Evolutionary conservation across 805 yeast genomes (phyloP).

Genomic region (Spathaspora sp.): DNA sequence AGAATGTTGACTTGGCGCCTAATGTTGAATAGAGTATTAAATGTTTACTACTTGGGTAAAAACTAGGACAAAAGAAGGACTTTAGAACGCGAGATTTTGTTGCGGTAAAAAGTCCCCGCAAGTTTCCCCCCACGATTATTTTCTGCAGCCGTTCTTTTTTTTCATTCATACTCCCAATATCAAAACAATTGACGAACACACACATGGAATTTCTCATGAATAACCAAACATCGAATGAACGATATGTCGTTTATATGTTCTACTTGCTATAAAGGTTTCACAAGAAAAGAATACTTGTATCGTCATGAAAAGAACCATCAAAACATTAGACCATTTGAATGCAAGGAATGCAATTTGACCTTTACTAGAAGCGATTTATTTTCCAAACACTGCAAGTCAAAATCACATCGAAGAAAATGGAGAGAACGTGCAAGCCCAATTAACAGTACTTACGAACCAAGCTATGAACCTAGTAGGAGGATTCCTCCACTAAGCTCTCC

Average conservation of each 20-base stretch:
- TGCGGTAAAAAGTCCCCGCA: neutral
- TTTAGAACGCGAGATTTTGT: neutral
- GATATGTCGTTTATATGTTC: neutral
- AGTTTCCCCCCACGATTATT: neutral
- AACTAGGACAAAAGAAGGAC: no score
- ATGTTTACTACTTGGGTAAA: no score
- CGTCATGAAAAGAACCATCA: conserved; percentile 2
- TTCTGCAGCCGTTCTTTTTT: neutral
- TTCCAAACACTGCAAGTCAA: conserved; percentile 1
- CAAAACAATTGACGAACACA: neutral
- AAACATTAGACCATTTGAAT: neutral
- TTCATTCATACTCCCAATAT: no score
- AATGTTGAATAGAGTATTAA: no score
- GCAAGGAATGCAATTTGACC: conserved; percentile 1
- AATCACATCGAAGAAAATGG: neutral
- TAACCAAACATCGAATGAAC: neutral
- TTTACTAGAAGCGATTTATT: conserved; percentile 2
- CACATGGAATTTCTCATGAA: neutral
- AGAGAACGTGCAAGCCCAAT: neutral
- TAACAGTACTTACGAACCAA: neutral
- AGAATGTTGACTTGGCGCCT: no score
- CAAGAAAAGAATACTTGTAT: conserved; percentile 1
- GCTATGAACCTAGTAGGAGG: neutral
- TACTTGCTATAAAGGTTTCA: neutral
- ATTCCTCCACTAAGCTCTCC: neutral